These are phyloP conservation scores for Axilococcus clingmanii DNA, from an alignment of 139 green algal genomes.

Conservation along the genomic window DNA sequence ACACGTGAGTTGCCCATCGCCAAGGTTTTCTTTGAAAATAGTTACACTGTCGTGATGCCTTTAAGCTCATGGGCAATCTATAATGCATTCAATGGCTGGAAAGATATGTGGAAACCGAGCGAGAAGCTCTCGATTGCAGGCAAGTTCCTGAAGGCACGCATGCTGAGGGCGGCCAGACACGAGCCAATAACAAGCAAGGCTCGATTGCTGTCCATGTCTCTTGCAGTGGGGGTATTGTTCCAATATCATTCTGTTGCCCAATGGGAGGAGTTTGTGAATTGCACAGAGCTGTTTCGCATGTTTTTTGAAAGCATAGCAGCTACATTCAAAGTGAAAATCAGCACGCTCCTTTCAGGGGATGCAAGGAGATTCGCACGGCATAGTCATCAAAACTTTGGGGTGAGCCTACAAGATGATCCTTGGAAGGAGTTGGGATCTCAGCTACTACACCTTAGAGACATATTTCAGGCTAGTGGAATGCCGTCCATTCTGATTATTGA, in stretches of 20 bases:
- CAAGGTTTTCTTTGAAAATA: no score
- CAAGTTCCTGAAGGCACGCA: no score
- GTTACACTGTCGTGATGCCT: no score
- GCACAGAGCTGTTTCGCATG: slow-evolving; percentile 21
- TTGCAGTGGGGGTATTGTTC: slow-evolving; percentile 26
- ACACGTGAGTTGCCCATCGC: no score
- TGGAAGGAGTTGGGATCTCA: neutral
- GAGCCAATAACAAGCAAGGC: slow-evolving; percentile 30
- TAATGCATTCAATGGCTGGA: no score
- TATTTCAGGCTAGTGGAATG: slow-evolving; percentile 35
- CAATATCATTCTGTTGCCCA: slow-evolving; percentile 30
- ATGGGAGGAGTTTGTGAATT: slow-evolving; percentile 33
- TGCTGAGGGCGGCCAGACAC: slow-evolving; percentile 22
- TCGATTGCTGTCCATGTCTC: slow-evolving; percentile 37
- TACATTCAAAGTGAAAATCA: slow-evolving; percentile 28
- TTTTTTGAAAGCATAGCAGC: slow-evolving; percentile 29
- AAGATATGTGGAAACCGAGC: no score
- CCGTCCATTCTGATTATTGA: slow-evolving; percentile 26
- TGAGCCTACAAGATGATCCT: neutral
- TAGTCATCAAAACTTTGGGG: neutral
- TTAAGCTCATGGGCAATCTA: no score
- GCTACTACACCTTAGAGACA: slow-evolving; percentile 11
- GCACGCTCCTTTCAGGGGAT: slow-evolving; percentile 34
- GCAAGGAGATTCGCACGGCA: slow-evolving; percentile 30
- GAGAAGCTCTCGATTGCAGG: no score